phyloP scores from a whole-genome alignment of 306 rosid species.

The Malus orientalis region DNA sequence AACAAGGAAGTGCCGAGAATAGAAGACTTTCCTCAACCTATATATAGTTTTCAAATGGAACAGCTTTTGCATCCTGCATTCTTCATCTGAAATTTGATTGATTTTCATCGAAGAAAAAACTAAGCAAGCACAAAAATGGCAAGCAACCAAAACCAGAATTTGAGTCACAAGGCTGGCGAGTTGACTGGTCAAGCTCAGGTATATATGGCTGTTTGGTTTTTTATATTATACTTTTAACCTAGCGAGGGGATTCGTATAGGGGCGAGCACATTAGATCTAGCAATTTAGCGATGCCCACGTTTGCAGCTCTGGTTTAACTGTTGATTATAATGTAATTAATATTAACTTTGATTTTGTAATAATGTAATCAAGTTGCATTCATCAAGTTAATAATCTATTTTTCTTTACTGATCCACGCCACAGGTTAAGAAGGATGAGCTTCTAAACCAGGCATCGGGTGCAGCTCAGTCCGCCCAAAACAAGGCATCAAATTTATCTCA shows the following conservation, averaged over 20 bases:
- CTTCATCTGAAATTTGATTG: background rate
- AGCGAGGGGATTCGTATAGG: background rate
- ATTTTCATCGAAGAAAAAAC: background rate
- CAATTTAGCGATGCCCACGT: background rate
- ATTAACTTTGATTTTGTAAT: background rate
- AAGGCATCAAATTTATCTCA: slow-evolving; percentile 13
- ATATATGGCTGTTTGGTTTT: background rate
- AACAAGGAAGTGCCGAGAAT: background rate
- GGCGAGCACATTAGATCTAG: background rate
- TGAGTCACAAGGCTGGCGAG: slow-evolving; percentile 18
- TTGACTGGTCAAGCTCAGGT: slow-evolving; percentile 33
- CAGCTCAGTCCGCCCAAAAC: slow-evolving; percentile 2
- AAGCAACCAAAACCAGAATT: slow-evolving; percentile 13
- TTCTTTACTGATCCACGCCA: background rate
- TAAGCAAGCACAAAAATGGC: slow-evolving; percentile 21
- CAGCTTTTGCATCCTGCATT: background rate
- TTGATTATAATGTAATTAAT: background rate
- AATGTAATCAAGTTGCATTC: background rate
- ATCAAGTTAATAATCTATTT: background rate
- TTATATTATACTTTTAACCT: no score
- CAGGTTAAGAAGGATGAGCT: slow-evolving; percentile 31
- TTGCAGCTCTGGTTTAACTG: background rate
- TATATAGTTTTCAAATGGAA: background rate
- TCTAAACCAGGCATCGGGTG: slow-evolving; percentile 3
- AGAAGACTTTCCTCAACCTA: background rate